Conservation (phyloP, 2,329 filamentous ascomycete genomes). For the Emergomyces pasteurianus region DNA sequence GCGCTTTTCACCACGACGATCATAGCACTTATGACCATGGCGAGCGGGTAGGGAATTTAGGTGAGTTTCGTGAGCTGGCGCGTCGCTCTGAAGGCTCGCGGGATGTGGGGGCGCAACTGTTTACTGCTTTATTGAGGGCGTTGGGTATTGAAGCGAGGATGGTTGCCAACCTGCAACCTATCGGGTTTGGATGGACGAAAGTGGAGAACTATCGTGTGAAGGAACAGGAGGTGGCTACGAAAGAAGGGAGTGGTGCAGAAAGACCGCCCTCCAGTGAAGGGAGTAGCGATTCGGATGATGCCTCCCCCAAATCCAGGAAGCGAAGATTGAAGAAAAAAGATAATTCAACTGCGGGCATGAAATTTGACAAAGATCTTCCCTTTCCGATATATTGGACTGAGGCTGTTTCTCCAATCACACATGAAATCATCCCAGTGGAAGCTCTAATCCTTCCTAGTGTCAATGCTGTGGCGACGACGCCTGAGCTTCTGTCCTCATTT, state of each 20-base stretch:
- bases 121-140: conserved; percentile 71
- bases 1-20: conserved; percentile 53
- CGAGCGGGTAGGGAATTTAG: conserved; percentile 56
- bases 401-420: conserved; percentile 67
- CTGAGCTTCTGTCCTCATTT: conserved; percentile 60
- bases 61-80: conserved; percentile 58
- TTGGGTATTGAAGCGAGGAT: conserved; percentile 72
- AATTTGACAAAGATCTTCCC: conserved; percentile 61
- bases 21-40: conserved; percentile 57
- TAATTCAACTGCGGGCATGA: conserved; percentile 20
- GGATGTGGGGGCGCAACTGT: conserved; percentile 79
- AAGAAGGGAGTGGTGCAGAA: conserved; percentile 14
- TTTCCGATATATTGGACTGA: conserved; percentile 93
- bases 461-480: conserved; percentile 55
- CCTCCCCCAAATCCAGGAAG: not conserved
- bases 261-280: not conserved
- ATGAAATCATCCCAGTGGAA: conserved; percentile 69
- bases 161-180: conserved; percentile 71
- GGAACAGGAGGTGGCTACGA: conserved; percentile 12
- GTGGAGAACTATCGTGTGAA: conserved; percentile 58
- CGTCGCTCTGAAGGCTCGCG: conserved; percentile 65
- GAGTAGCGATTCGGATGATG: not conserved
- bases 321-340: not conserved
- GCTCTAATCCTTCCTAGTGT: conserved; percentile 48
- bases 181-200: conserved; percentile 86